These are phyloP conservation scores for Claviceps purpurea DNA, from an alignment of 2,329 filamentous ascomycete genomes.

Conservation along the genomic window DNA sequence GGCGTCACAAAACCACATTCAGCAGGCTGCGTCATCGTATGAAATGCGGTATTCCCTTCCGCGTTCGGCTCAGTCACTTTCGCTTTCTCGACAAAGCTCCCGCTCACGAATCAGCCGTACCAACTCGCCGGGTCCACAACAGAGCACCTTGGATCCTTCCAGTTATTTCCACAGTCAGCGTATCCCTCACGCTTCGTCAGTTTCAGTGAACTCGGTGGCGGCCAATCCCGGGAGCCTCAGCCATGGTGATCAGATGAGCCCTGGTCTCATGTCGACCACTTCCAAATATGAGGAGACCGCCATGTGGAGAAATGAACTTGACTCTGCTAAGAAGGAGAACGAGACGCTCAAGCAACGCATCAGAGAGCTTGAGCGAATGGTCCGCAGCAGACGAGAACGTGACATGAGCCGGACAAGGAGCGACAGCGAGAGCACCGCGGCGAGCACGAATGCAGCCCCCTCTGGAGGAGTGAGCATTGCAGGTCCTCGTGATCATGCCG, in stretches of 20 bases:
- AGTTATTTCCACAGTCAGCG: slow-evolving; percentile 37
- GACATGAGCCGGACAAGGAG: slow-evolving; percentile 34
- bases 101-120: slow-evolving; percentile 39
- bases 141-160: slow-evolving; percentile 30
- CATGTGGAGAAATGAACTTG: slow-evolving; percentile 45
- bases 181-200: slow-evolving; percentile 21
- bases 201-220: slow-evolving; percentile 23
- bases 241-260: slow-evolving; percentile 31
- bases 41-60: slow-evolving; percentile 29
- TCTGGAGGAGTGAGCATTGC: slow-evolving; percentile 30
- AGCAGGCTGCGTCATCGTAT: slow-evolving; percentile 22
- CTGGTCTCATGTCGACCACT: slow-evolving; percentile 42
- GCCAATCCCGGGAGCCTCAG: slow-evolving; percentile 26
- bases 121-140: slow-evolving; percentile 30
- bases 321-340: slow-evolving; percentile 49
- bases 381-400: slow-evolving; percentile 35
- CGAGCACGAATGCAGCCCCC: slow-evolving; percentile 30
- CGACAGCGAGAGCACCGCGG: slow-evolving; percentile 39
- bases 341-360: slow-evolving; percentile 47
- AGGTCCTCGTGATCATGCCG: slow-evolving; percentile 26
- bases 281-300: slow-evolving; percentile 49
- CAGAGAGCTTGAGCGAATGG: slow-evolving; percentile 44
- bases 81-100: slow-evolving; percentile 40
- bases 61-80: slow-evolving; percentile 29
- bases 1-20: slow-evolving; percentile 37